phyloP scores from a whole-genome alignment of 768 basidiomycete genomes.

The Amanita subjunquillea region DNA sequence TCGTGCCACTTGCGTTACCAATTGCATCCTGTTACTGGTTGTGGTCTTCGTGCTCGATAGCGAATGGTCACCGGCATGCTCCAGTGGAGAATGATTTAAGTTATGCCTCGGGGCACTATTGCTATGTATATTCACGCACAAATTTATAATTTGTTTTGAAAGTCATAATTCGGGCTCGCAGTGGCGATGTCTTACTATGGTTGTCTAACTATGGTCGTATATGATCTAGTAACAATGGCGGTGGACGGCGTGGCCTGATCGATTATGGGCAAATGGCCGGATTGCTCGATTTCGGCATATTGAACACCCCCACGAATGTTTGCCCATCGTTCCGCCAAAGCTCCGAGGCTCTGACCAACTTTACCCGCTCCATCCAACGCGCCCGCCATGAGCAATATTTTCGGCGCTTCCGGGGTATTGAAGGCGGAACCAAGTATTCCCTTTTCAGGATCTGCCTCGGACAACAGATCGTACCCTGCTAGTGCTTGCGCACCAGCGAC shows the following conservation, averaged over 20 bases:
- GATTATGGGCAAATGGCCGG: slow-evolving; percentile 45
- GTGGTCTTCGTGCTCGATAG: too few species aligned
- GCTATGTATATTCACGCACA: too few species aligned
- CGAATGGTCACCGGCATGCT: too few species aligned
- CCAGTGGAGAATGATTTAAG: too few species aligned
- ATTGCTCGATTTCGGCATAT: slow-evolving; percentile 24
- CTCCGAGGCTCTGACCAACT: slow-evolving; percentile 27
- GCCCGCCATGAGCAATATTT: slow-evolving; percentile 34
- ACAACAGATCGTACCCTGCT: slow-evolving; percentile 30
- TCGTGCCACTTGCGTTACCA: too few species aligned
- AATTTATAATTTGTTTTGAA: too few species aligned
- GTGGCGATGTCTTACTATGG: too few species aligned
- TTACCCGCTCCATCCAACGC: slow-evolving; percentile 37
- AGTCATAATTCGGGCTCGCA: too few species aligned
- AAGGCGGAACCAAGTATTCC: slow-evolving; percentile 3
- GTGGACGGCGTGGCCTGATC: slow-evolving; percentile 17
- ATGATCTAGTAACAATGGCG: too few species aligned
- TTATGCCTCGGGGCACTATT: too few species aligned
- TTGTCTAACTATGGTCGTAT: too few species aligned
- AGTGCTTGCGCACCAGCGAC: slow-evolving; percentile 35
- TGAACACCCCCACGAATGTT: slow-evolving; percentile 8
- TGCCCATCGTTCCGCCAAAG: slow-evolving; percentile 24
- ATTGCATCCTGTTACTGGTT: too few species aligned
- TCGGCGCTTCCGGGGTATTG: slow-evolving; percentile 13
- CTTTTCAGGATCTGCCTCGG: background rate